phyloP scores from a whole-genome alignment of 257 asterid species.

The Solanum raphanifolium region DNA sequence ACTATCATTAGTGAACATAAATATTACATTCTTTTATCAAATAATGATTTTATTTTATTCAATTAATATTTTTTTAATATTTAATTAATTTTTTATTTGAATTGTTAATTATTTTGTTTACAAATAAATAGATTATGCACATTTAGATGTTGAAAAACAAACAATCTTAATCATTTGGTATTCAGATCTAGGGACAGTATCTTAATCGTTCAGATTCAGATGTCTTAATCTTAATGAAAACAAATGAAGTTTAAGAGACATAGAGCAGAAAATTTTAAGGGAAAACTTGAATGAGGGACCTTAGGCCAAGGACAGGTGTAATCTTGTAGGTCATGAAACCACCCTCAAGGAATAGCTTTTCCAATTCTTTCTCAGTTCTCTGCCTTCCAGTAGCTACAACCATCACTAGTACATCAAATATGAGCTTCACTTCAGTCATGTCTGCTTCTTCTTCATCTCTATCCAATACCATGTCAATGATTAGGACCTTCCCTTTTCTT shows the following conservation, averaged over 20 bases:
- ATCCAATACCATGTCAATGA: background rate
- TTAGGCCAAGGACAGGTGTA: background rate
- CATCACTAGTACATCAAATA: slow-evolving; percentile 10
- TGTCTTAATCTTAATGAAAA: background rate
- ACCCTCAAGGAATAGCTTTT: background rate
- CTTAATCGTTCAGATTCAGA: background rate
- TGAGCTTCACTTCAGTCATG: background rate
- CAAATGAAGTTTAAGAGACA: background rate
- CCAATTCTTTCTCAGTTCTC: slow-evolving; percentile 9
- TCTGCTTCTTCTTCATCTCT: background rate
- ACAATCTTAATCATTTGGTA: too few relatives aligned
- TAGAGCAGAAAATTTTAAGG: background rate
- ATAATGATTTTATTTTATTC: too few relatives aligned
- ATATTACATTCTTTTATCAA: too few relatives aligned
- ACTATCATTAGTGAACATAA: background rate
- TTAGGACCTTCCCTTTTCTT: background rate
- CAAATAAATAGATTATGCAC: too few relatives aligned
- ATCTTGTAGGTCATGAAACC: slow-evolving; percentile 6
- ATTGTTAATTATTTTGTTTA: too few relatives aligned
- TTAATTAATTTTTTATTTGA: too few relatives aligned
- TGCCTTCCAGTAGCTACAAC: background rate
- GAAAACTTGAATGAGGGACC: slow-evolving; percentile 6
- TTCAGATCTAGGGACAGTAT: too few relatives aligned
- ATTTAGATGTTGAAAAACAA: background rate
- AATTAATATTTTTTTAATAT: too few relatives aligned